These are phyloP conservation scores for Phytophthora constricta DNA, from an alignment of 352 stramenopile genomes.

Conservation along the genomic window DNA sequence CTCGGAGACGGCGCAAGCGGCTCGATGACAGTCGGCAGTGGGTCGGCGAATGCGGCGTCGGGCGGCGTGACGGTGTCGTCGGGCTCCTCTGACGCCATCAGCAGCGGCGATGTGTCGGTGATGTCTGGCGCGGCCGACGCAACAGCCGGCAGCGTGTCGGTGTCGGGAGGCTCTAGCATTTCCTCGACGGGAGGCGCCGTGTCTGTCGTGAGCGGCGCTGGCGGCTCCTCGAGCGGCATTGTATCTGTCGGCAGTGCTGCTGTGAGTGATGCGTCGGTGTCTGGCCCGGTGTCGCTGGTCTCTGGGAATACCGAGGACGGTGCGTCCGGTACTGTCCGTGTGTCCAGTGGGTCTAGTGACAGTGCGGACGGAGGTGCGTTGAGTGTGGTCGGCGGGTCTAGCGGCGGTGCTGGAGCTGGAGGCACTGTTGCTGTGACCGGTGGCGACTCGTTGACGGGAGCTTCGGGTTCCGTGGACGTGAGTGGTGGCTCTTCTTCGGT, in stretches of 20 bases:
- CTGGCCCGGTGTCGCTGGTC: constrained; percentile 18
- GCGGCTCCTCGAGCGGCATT: constrained; percentile 18
- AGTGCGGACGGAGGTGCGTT: constrained; percentile 22
- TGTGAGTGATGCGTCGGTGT: constrained; percentile 10
- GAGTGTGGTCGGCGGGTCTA: constrained; percentile 24
- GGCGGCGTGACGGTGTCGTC: not conserved
- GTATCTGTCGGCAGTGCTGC: constrained; percentile 21
- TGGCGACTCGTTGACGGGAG: constrained; percentile 15
- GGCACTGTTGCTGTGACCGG: constrained; percentile 13
- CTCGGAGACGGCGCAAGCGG: not conserved
- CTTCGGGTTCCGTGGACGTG: constrained; percentile 7
- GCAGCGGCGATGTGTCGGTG: not conserved
- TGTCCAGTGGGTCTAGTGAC: constrained; percentile 28
- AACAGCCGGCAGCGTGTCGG: not conserved
- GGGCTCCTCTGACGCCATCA: not conserved
- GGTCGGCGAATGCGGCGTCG: not conserved
- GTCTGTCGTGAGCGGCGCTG: constrained; percentile 28
- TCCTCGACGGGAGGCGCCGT: constrained; percentile 25
- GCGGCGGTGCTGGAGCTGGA: constrained; percentile 6
- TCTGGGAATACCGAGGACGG: constrained; percentile 19
- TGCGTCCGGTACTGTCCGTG: constrained; percentile 26
- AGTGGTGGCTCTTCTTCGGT: constrained; percentile 24
- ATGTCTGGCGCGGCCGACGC: not conserved
- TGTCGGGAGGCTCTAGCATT: constrained; percentile 23
- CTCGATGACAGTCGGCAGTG: not conserved